Evolutionary conservation across 768 basidiomycete genomes (phyloP), one percentile per base, ranked within the genome.

Genomic region (Coprinopsis marcescibilis): DNA sequence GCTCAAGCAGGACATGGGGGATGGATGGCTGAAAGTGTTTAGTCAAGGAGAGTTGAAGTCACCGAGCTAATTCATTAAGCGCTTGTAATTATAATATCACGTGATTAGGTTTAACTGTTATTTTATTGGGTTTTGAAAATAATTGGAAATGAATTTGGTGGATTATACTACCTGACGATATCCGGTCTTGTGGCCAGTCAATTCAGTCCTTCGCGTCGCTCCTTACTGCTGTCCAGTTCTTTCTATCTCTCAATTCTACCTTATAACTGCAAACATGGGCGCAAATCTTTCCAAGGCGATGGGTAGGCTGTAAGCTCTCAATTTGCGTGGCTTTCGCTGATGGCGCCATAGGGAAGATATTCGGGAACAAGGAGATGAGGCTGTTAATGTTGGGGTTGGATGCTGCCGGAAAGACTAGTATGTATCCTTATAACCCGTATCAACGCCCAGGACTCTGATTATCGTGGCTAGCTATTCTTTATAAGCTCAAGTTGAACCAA

Each of bases 361-460:
- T 97, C 66, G 94, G 93, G 53, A 98, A 93, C 79, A 95, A 93
- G 79, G 95, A 98, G 78, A 98, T 98, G 95, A 74, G 93, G 60
- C 71, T 95, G 60, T 71, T 96, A 64, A 98, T 98, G 95, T 72
- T 97, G 58, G 95, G 95, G 34, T 76, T 98, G 57, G 95, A 98
- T 64, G 95, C 95, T 35, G 95, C 95, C 38, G 95, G 95, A 61
- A 98, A 98, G 73, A 98, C 95, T 15, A 98, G 95, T 96, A 57
- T 65, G 92, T 74, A 1, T 21, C 24, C 36, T 17, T 43, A 19
- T 15, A 21, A 30, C 7, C 27, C 39, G 5, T 12, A 17, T 25
- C 14, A 10, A 5, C 13, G 26, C 13, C 13, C 26, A 17, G 5
- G 30, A 43, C 14, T 24, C 41, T 43, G 26, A 43, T 30, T 25